phyloP scores from a whole-genome alignment of 148 eudicot species.

The Dysphania ambrosioides region DNA sequence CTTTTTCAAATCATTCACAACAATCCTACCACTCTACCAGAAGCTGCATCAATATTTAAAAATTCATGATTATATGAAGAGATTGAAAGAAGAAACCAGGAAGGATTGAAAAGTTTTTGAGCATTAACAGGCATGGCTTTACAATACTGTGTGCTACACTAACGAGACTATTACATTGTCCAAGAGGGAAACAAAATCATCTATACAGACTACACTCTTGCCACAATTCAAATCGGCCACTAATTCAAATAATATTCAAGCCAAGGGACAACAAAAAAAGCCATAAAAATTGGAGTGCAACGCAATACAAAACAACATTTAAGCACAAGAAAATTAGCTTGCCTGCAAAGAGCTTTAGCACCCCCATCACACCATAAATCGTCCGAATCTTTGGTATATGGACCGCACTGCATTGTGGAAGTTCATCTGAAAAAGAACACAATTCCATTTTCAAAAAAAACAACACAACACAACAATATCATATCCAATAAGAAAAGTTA shows the following conservation, averaged over 20 bases:
- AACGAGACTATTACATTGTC: no score
- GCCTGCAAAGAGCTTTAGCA: constrained; percentile 84
- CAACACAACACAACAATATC: constrained; percentile 4
- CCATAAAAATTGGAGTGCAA: not conserved
- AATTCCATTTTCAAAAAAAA: constrained; percentile 9
- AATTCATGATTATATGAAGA: not conserved
- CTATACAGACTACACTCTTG: not conserved
- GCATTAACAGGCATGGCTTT: not conserved
- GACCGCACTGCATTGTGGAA: constrained; percentile 59
- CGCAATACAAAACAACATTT: not conserved
- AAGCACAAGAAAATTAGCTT: constrained; percentile 24
- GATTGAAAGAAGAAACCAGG: not conserved
- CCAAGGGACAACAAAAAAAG: not conserved
- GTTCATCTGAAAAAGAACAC: constrained; percentile 50
- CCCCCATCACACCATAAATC: constrained; percentile 84
- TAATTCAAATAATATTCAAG: no score
- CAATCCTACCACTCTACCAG: no score
- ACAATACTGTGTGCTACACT: no score
- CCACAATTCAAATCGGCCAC: not conserved
- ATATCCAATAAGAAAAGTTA: not conserved
- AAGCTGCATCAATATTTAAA: not conserved
- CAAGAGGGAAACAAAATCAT: no score
- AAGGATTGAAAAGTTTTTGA: not conserved
- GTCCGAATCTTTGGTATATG: constrained; percentile 71
- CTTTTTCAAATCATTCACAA: not conserved